Conservation (phyloP, 73 alveolate species). For the Paramecium caudatum region DNA sequence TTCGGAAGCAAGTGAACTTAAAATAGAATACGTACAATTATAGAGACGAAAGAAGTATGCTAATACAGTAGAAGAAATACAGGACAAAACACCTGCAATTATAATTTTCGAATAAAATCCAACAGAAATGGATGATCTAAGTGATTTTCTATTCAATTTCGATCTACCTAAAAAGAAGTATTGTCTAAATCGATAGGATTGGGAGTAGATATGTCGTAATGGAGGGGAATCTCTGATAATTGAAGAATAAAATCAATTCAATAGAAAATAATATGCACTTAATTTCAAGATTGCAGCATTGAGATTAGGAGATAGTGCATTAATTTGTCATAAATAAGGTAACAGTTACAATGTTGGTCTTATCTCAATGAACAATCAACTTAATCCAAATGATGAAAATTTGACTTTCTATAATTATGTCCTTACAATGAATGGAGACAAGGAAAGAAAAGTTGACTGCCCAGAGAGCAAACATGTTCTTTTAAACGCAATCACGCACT, state of each 20-base stretch:
- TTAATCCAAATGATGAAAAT: constrained; percentile 48
- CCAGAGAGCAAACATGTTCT: constrained; percentile 27
- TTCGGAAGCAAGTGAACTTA: neutral
- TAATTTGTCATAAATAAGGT: constrained; percentile 26
- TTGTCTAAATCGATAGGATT: neutral
- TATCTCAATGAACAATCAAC: constrained; percentile 16
- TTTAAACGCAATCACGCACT: constrained; percentile 35
- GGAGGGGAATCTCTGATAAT: neutral
- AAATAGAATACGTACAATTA: neutral
- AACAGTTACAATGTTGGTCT: constrained; percentile 49
- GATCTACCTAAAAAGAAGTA: neutral
- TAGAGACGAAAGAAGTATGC: neutral
- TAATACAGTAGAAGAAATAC: constrained; percentile 1
- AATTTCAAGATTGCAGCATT: constrained; percentile 50
- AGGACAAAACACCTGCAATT: constrained; percentile 24
- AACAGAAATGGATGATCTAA: neutral
- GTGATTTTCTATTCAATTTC: constrained; percentile 52
- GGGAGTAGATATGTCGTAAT: neutral
- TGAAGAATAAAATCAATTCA: neutral
- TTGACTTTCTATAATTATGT: neutral
- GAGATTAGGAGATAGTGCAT: constrained; percentile 47
- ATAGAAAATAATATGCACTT: constrained; percentile 20
- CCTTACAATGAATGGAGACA: neutral
- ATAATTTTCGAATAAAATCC: neutral
- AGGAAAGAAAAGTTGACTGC: constrained; percentile 20